Evolutionary conservation across 768 basidiomycete genomes (phyloP).

Genomic region (Tylopilus subfusipes): DNA sequence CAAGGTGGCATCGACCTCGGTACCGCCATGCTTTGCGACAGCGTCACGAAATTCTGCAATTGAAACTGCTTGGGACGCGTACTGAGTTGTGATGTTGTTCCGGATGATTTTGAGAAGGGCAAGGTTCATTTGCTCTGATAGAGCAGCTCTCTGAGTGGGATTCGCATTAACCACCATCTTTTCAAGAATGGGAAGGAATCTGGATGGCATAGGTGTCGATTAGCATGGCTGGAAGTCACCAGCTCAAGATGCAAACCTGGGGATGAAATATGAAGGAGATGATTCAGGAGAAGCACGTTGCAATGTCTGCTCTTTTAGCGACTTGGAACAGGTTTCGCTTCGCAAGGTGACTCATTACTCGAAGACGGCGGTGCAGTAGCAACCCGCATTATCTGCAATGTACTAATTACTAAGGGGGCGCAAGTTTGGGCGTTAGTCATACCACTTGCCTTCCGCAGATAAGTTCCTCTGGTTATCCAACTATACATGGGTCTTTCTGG

Average conservation of each 20-base stretch:
- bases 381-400: too few relatives aligned
- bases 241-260: not conserved
- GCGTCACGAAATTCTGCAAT: constrained; percentile 11
- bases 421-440: too few relatives aligned
- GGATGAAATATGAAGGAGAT: not conserved
- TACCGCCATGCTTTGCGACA: not conserved
- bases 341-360: too few relatives aligned
- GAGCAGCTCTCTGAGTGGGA: not conserved
- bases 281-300: not conserved
- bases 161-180: not conserved
- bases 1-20: constrained; percentile 3
- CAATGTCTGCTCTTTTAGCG: not conserved
- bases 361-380: too few relatives aligned
- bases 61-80: not conserved
- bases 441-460: too few relatives aligned
- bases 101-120: constrained; percentile 3
- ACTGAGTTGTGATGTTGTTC: constrained; percentile 10
- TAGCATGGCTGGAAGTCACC: too few relatives aligned
- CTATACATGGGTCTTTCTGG: too few relatives aligned
- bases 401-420: too few relatives aligned
- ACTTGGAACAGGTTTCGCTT: not conserved
- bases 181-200: not conserved
- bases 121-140: not conserved
- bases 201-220: not conserved
- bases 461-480: too few relatives aligned